These are phyloP conservation scores for Fusarium luffae DNA, from an alignment of 2,329 filamentous ascomycete species.

Conservation along the genomic window DNA sequence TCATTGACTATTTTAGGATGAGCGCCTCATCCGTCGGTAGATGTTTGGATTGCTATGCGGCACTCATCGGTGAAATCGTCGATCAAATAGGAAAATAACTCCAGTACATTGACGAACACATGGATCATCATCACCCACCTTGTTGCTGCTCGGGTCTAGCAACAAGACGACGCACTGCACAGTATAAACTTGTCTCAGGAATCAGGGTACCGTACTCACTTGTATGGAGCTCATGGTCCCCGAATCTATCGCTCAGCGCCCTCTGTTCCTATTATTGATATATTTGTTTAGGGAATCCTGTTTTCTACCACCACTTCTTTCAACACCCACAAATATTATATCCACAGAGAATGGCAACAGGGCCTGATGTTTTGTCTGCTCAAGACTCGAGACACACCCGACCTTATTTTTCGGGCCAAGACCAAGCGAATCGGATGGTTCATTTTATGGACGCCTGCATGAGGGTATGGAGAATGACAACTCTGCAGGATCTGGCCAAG, in stretches of 20 bases:
- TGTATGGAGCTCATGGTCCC: conserved; percentile 8
- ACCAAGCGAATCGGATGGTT: background rate
- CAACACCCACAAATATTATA: background rate
- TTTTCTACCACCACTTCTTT: background rate
- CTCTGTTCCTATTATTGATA: conserved; percentile 15
- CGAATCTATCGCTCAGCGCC: conserved; percentile 32
- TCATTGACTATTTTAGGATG: background rate
- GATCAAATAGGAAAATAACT: background rate
- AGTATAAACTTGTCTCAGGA: conserved; percentile 16
- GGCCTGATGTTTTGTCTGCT: background rate
- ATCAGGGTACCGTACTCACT: conserved; percentile 8
- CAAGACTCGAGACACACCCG: conserved; percentile 2
- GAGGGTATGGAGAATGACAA: conserved; percentile 11
- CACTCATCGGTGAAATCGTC: background rate
- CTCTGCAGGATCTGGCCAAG: conserved; percentile 10
- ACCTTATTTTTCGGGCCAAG: background rate
- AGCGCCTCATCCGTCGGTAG: background rate
- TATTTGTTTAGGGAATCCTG: conserved; percentile 6
- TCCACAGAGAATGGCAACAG: conserved; percentile 4
- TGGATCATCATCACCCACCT: background rate
- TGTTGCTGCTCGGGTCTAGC: background rate
- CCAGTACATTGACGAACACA: background rate
- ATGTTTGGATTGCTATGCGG: background rate
- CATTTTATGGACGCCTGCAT: background rate
- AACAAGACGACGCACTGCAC: background rate